Evolutionary conservation across 305 asterid species (phyloP).

Genomic region (Fraxinus nigra): DNA sequence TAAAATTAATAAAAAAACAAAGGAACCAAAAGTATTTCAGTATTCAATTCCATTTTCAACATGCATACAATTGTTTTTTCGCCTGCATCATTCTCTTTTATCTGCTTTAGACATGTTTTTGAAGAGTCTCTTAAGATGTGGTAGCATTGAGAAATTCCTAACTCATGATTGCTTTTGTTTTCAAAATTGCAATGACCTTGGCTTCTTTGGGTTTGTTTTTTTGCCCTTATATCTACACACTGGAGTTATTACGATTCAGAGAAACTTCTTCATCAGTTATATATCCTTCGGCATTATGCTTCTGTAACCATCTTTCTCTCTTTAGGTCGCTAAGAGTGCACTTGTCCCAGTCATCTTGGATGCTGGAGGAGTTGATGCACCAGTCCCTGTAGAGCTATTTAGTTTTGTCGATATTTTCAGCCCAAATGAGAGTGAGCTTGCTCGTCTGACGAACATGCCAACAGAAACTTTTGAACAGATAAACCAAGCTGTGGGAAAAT

Average conservation of each 20-base stretch:
- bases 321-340: constrained; percentile 78
- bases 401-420: constrained; percentile 63
- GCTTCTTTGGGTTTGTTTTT: background rate
- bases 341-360: constrained; percentile 83
- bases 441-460: constrained; percentile 76
- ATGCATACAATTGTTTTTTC: background rate
- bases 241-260: background rate
- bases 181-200: background rate
- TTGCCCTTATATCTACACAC: background rate
- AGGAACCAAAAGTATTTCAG: background rate
- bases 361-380: constrained; percentile 90
- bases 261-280: constrained; percentile 1
- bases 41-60: background rate
- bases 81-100: background rate
- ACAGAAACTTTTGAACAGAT: constrained; percentile 80
- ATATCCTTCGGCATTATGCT: background rate
- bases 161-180: background rate
- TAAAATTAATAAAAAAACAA: background rate
- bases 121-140: background rate
- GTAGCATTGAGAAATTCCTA: background rate
- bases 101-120: background rate
- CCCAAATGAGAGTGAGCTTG: constrained; percentile 90
- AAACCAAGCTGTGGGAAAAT: constrained; percentile 65
- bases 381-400: constrained; percentile 69
- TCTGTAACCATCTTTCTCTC: constrained; percentile 14